A percentile compares a stretch with the other conserved stretches of the same genome.
These are phyloP conservation scores for Dysphania ambrosioides DNA, from an alignment of 148 eudicot genomes.

Conservation along the genomic window DNA sequence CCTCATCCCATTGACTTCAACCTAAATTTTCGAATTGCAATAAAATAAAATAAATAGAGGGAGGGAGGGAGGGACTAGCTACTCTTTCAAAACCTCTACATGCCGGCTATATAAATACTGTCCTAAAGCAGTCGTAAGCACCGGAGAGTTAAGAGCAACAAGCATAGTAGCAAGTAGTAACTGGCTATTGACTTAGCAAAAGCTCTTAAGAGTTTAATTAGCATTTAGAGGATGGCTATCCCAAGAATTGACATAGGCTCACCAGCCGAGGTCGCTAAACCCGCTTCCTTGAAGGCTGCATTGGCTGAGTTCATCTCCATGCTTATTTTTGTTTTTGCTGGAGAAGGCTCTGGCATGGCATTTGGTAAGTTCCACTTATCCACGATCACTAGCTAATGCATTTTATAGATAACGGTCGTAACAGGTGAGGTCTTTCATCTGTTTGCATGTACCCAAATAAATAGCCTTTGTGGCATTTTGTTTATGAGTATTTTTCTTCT, in stretches of 20 bases:
- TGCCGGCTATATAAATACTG: no score
- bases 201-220: no score
- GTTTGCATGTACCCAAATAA: background rate
- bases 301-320: constrained; percentile 77
- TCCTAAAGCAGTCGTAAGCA: no score
- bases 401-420: background rate
- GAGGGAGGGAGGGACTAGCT: background rate
- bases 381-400: background rate
- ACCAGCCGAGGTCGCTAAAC: constrained; percentile 46
- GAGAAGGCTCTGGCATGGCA: constrained; percentile 85
- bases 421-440: background rate
- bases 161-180: background rate
- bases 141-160: no score
- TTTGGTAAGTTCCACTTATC: constrained; percentile 42
- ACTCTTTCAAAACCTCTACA: background rate
- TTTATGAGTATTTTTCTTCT: background rate
- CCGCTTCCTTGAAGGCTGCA: constrained; percentile 62
- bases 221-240: no score
- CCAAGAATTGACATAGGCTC: constrained; percentile 45
- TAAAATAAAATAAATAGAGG: no score
- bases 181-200: background rate
- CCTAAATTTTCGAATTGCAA: constrained; percentile 3
- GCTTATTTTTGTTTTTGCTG: constrained; percentile 82
- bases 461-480: no score
- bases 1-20: background rate